Evolutionary conservation across 2,329 filamentous ascomycete species (phyloP).

Genomic region (Oidium heveae): DNA sequence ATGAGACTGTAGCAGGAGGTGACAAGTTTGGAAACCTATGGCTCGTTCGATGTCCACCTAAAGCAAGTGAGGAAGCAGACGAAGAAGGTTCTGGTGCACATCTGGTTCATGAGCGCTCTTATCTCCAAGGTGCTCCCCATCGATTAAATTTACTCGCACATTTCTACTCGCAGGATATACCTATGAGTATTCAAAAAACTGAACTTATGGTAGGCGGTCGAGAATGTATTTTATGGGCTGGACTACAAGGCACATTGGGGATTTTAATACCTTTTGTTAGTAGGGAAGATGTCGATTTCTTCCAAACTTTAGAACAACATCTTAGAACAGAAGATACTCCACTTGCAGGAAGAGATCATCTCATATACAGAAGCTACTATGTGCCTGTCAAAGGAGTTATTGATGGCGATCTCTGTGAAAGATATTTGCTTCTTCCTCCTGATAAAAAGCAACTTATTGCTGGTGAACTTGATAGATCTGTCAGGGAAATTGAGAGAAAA

Average conservation of each 20-base stretch:
- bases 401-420: constrained; percentile 87
- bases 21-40: constrained; percentile 97
- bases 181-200: constrained; percentile 71
- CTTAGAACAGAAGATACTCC: constrained; percentile 69
- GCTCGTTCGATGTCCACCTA: constrained; percentile 67
- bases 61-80: constrained; percentile 71
- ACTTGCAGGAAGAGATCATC: constrained; percentile 72
- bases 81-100: constrained; percentile 79
- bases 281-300: constrained; percentile 91
- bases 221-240: constrained; percentile 79
- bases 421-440: constrained; percentile 57
- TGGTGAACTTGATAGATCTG: constrained; percentile 68
- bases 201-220: constrained; percentile 75
- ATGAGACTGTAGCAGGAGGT: constrained; percentile 80
- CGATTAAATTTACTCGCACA: constrained; percentile 68
- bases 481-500: constrained; percentile 86
- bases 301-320: constrained; percentile 78
- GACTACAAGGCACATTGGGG: constrained; percentile 80
- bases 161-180: constrained; percentile 77
- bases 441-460: constrained; percentile 94
- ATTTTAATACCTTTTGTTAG: constrained; percentile 78
- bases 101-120: constrained; percentile 70
- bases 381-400: constrained; percentile 90
- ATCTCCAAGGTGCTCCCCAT: constrained; percentile 72
- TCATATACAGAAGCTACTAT: constrained; percentile 91